phyloP scores from a whole-genome alignment of 1,284 basidiomycete genomes.

The Paramarasmius palmivorus region DNA sequence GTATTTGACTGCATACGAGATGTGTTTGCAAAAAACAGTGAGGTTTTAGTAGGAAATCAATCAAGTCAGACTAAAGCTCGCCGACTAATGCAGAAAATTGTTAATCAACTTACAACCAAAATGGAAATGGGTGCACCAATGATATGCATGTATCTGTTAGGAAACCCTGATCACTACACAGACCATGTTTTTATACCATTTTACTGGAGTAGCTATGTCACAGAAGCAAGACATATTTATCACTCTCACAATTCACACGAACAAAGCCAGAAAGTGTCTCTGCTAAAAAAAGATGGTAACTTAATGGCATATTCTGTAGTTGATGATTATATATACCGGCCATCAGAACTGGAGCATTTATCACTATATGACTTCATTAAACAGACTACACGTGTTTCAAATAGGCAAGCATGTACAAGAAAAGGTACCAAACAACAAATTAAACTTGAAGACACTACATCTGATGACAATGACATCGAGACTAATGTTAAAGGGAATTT shows the following conservation, averaged over 20 bases:
- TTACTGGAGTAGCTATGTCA: neutral
- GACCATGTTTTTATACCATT: neutral
- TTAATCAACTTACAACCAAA: neutral
- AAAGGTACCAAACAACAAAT: neutral
- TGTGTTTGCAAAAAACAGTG: conserved; percentile 24
- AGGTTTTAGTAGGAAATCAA: conserved; percentile 16
- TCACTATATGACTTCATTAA: conserved; percentile 1
- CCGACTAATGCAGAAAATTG: neutral
- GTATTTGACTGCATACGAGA: conserved; percentile 31
- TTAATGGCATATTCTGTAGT: neutral
- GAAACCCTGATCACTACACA: neutral
- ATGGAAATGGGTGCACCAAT: too few relatives aligned
- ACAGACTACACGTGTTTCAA: neutral
- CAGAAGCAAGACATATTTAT: neutral
- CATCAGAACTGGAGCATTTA: neutral
- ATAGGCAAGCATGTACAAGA: neutral
- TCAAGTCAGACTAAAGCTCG: neutral
- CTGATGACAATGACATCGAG: too few relatives aligned
- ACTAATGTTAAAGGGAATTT: neutral
- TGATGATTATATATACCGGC: neutral
- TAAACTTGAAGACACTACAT: too few relatives aligned
- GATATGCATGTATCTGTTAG: too few relatives aligned
- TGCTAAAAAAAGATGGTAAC: neutral
- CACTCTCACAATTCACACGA: neutral
- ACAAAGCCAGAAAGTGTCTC: neutral